phyloP scores from a whole-genome alignment of 2,329 filamentous ascomycete species.

The Niveomyces coronatus region DNA sequence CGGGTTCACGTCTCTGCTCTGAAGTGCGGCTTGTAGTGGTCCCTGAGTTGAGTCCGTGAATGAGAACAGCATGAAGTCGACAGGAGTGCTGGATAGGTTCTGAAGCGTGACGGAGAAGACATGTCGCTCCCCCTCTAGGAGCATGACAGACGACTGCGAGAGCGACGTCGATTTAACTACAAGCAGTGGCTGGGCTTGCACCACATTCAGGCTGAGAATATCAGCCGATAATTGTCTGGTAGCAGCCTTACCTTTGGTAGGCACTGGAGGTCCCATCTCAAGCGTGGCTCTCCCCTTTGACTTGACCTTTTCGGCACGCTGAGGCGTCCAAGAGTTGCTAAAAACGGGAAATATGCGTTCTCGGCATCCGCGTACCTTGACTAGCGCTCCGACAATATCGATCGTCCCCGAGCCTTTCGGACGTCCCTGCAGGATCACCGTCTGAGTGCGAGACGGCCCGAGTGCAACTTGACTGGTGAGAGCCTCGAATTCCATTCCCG shows the following conservation, averaged over 20 bases:
- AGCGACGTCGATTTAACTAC: conserved; percentile 67
- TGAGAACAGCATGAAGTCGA: conserved; percentile 77
- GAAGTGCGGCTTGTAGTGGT: conserved; percentile 63
- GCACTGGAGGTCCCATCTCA: conserved; percentile 26
- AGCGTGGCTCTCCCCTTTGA: conserved; percentile 55
- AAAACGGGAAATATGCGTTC: conserved; percentile 81
- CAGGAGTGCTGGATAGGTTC: conserved; percentile 66
- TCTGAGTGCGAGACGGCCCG: conserved; percentile 74
- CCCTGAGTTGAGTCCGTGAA: conserved; percentile 82
- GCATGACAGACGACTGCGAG: conserved; percentile 78
- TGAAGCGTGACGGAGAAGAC: conserved; percentile 69
- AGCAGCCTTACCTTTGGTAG: conserved; percentile 26
- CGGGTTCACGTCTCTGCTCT: conserved; percentile 64
- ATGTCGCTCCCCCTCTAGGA: conserved; percentile 80
- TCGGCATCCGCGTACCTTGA: conserved; percentile 73
- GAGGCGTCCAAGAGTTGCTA: conserved; percentile 61
- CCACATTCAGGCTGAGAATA: conserved; percentile 58
- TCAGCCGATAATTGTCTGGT: conserved; percentile 35
- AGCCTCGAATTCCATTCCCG: conserved; percentile 63
- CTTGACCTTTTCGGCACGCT: conserved; percentile 65
- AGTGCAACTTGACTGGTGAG: conserved; percentile 55
- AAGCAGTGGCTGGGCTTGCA: conserved; percentile 68
- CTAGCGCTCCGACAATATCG: conserved; percentile 64
- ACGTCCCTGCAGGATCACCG: conserved; percentile 59
- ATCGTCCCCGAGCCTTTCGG: conserved; percentile 58